phyloP scores from a whole-genome alignment of 2,329 filamentous ascomycete species.

The Aspergillus piperis region DNA sequence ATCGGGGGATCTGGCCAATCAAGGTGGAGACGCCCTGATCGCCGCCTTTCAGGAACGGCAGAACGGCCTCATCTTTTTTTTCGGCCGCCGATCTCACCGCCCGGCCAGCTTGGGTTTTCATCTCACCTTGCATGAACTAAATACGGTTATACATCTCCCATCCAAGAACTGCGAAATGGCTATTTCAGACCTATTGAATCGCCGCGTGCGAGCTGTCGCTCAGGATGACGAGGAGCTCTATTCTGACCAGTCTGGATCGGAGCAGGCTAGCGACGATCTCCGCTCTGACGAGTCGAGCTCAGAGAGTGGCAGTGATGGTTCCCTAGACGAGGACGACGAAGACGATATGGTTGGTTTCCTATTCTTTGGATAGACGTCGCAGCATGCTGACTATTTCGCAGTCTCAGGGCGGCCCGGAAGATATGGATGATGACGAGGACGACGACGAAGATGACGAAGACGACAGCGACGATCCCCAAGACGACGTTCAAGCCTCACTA shows the following conservation, averaged over 20 bases:
- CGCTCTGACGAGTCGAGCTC: constrained; percentile 18
- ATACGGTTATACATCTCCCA: background rate
- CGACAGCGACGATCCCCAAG: constrained; percentile 35
- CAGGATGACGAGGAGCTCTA: constrained; percentile 47
- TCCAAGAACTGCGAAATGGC: constrained; percentile 31
- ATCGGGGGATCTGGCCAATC: background rate
- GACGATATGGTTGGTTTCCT: constrained; percentile 13
- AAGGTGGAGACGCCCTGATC: background rate
- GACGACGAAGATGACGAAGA: constrained; percentile 40
- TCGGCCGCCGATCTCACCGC: constrained; percentile 1
- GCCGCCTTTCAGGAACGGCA: background rate
- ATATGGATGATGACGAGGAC: constrained; percentile 44
- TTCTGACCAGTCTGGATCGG: constrained; percentile 31
- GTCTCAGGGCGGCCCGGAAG: constrained; percentile 27
- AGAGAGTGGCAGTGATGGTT: constrained; percentile 17
- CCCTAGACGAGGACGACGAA: constrained; percentile 12
- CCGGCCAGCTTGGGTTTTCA: background rate
- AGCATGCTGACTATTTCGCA: background rate
- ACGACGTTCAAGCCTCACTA: constrained; percentile 45
- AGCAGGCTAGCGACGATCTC: constrained; percentile 21
- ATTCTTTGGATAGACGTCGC: background rate
- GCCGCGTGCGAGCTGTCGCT: constrained; percentile 43
- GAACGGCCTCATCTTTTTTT: background rate
- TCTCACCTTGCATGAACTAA: background rate
- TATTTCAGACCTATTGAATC: constrained; percentile 42